Evolutionary conservation across 2,329 filamentous ascomycete species (phyloP).

Genomic region (Aspergillus aculeatus): DNA sequence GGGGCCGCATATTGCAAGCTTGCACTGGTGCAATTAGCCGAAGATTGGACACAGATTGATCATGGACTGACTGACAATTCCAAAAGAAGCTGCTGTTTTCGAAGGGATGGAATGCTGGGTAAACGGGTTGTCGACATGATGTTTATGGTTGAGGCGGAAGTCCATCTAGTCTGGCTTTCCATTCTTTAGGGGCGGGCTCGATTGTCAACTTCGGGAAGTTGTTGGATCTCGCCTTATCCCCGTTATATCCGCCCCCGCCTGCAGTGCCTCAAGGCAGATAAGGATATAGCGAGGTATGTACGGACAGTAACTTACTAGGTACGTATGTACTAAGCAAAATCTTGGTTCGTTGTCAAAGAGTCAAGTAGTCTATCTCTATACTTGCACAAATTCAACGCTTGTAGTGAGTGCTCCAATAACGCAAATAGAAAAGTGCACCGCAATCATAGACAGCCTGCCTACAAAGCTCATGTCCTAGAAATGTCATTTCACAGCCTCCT

Average conservation of each 20-base stretch:
- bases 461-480: no score
- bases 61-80: slow-evolving; percentile 66
- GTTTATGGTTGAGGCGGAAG: neutral
- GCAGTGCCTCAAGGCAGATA: neutral
- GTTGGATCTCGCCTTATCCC: slow-evolving; percentile 5
- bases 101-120: slow-evolving; percentile 1
- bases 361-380: neutral
- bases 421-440: neutral
- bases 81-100: slow-evolving; percentile 70
- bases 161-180: neutral
- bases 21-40: slow-evolving; percentile 53
- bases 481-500: neutral
- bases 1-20: slow-evolving; percentile 80
- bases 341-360: neutral
- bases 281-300: no score
- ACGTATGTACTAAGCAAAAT: no score
- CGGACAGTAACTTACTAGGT: neutral
- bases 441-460: neutral
- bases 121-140: slow-evolving; percentile 17
- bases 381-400: neutral
- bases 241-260: slow-evolving; percentile 13
- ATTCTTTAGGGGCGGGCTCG: neutral
- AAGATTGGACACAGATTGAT: neutral
- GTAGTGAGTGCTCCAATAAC: neutral
- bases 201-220: neutral